phyloP scores from a whole-genome alignment of 306 rosid genomes.

The Elaeagnus macrophylla region DNA sequence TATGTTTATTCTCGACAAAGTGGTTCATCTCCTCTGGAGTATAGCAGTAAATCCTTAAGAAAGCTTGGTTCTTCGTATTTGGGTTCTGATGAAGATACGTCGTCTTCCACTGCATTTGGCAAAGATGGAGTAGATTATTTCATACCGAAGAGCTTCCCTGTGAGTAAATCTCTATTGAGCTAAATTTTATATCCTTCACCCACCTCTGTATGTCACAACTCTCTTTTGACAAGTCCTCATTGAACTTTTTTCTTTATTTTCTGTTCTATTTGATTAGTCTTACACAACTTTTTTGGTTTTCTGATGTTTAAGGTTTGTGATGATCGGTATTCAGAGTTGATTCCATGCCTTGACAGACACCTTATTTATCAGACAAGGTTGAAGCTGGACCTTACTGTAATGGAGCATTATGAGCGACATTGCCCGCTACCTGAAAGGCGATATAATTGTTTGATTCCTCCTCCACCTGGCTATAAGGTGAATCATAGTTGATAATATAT shows the following conservation, averaged over 20 bases:
- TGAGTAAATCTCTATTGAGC: slow-evolving; percentile 30
- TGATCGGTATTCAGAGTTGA: slow-evolving; percentile 84
- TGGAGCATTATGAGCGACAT: slow-evolving; percentile 98
- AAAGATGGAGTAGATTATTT: slow-evolving; percentile 50
- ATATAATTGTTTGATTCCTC: slow-evolving; percentile 93
- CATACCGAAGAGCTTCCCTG: slow-evolving; percentile 73
- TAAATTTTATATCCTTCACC: not conserved
- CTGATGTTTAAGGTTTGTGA: slow-evolving; percentile 72
- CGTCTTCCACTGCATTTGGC: slow-evolving; percentile 36
- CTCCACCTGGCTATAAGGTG: slow-evolving; percentile 92
- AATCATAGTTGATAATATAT: slow-evolving; percentile 5
- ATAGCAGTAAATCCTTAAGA: slow-evolving; percentile 64
- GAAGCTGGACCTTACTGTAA: slow-evolving; percentile 84
- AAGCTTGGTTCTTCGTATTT: slow-evolving; percentile 61
- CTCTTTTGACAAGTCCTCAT: not conserved
- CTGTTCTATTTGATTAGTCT: not conserved
- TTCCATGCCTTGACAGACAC: slow-evolving; percentile 97
- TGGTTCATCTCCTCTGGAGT: slow-evolving; percentile 64
- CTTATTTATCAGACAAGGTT: slow-evolving; percentile 84
- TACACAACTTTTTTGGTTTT: not conserved
- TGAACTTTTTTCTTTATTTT: not conserved
- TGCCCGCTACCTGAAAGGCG: slow-evolving; percentile 92
- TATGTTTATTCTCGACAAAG: slow-evolving; percentile 50
- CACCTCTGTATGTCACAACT: not conserved
- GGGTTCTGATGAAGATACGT: slow-evolving; percentile 65